Evolutionary conservation across 2,329 filamentous ascomycete genomes (phyloP).

Genomic region (Neopestalotiopsis sp.): DNA sequence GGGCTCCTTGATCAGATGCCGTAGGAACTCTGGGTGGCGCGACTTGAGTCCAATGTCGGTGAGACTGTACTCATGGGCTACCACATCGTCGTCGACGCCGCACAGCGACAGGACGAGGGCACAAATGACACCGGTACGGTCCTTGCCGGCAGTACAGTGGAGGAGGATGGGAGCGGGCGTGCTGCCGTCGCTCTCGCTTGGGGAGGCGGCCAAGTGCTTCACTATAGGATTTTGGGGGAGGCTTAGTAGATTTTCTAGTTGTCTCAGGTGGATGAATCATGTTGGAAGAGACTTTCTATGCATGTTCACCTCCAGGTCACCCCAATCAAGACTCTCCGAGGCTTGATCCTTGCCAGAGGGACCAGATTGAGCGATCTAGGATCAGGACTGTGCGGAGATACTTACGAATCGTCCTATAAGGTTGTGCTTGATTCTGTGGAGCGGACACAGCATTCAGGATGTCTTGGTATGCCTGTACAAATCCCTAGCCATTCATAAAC

Average conservation of each 20-base stretch:
- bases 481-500: constrained; percentile 50
- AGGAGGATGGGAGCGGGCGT: constrained; percentile 35
- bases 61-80: constrained; percentile 66
- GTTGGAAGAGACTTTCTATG: constrained; percentile 40
- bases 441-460: constrained; percentile 61
- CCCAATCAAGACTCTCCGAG: neutral
- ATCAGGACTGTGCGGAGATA: neutral
- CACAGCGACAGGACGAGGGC: constrained; percentile 65
- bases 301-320: neutral
- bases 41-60: constrained; percentile 60
- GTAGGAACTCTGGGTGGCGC: constrained; percentile 40
- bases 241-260: constrained; percentile 44
- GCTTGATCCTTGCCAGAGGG: neutral
- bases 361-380: neutral
- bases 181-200: neutral
- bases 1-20: constrained; percentile 55
- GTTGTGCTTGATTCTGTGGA: constrained; percentile 52
- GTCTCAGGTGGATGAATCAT: no score
- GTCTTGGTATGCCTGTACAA: constrained; percentile 66
- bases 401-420: constrained; percentile 58
- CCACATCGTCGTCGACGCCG: constrained; percentile 57
- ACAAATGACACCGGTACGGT: constrained; percentile 69
- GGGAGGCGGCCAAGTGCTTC: constrained; percentile 10
- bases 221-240: constrained; percentile 6
- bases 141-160: constrained; percentile 74